Evolutionary conservation across 73 alveolate genomes (phyloP).

Genomic region (Urostyla sp.): DNA sequence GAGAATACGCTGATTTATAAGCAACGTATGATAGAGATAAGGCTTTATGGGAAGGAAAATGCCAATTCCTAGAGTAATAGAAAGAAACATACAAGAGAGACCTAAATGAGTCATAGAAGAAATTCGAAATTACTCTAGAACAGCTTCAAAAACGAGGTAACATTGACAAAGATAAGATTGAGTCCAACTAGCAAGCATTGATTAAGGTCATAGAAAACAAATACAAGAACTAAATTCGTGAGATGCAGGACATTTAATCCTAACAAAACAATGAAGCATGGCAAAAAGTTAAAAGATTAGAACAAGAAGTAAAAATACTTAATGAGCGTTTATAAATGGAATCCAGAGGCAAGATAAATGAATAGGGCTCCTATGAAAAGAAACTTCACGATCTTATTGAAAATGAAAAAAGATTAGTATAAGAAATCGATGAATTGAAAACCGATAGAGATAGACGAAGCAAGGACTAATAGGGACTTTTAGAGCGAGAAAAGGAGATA

Average conservation of each 20-base stretch:
- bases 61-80: constrained; percentile 77
- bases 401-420: constrained; percentile 56
- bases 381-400: constrained; percentile 64
- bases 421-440: constrained; percentile 61
- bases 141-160: constrained; percentile 74
- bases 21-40: constrained; percentile 81
- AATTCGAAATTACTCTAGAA: constrained; percentile 77
- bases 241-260: constrained; percentile 65
- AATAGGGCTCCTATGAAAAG: constrained; percentile 59
- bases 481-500: constrained; percentile 70
- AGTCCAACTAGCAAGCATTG: constrained; percentile 38
- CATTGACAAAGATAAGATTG: constrained; percentile 68
- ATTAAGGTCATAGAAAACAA: constrained; percentile 65
- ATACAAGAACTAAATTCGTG: constrained; percentile 72
- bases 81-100: constrained; percentile 76
- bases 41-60: constrained; percentile 88
- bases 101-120: constrained; percentile 73
- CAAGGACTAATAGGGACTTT: constrained; percentile 53
- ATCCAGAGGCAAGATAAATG: constrained; percentile 64
- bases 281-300: constrained; percentile 63
- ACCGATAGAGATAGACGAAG: constrained; percentile 70
- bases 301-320: constrained; percentile 64
- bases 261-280: constrained; percentile 49
- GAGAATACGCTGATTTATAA: constrained; percentile 69
- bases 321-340: constrained; percentile 51